Evolutionary conservation across 768 basidiomycete genomes (phyloP), one percentile per base, ranked within the genome.

Genomic region (Termitomyces titanicus): DNA sequence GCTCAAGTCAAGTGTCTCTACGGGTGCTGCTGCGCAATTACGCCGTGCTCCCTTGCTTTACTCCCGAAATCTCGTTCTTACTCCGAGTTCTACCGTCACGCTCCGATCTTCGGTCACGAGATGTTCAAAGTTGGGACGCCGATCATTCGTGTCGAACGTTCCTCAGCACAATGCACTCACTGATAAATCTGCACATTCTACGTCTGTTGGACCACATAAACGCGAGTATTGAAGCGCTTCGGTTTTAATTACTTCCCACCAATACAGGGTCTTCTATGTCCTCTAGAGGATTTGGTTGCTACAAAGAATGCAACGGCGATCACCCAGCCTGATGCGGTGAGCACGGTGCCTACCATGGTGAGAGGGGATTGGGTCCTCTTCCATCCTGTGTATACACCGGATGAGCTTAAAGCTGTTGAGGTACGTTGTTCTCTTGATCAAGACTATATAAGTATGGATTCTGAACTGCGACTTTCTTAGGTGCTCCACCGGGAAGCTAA

Each of bases 291-390:
- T 42, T 44, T 47, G 17, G 55, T 59, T 38, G 48, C 61, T 35
- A 55, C 66, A 9, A 55, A 62, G 29, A 53, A 56, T 20, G 49
- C 60, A 27, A 63, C 66, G 13, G 47, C 55, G 42, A 66, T 81
- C 60, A 76, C 75, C 5, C 71, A 72, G 55, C 68, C 68, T 25
- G 78, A 74, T 64, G 79, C 78, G 1, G 75, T 77, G 53, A 80
- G 77, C 66, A 82, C 83, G 5, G 71, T 83, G 13, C 83, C 83
- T 2, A 72, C 76, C 3, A 78, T 77, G 65, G 68, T 84, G 47
- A 78, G 75, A 38, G 90, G 90, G 2, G 89, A 91, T 63, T 97
- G 94, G 92, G 92, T 96, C 11, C 73, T 97, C 2, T 92, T 94
- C 66, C 92, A 96, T 66, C 95, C 95, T 0, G 94, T 96, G 2